Conservation (phyloP, 2,329 filamentous ascomycete species). For the Penicillium fuscoglaucum region DNA sequence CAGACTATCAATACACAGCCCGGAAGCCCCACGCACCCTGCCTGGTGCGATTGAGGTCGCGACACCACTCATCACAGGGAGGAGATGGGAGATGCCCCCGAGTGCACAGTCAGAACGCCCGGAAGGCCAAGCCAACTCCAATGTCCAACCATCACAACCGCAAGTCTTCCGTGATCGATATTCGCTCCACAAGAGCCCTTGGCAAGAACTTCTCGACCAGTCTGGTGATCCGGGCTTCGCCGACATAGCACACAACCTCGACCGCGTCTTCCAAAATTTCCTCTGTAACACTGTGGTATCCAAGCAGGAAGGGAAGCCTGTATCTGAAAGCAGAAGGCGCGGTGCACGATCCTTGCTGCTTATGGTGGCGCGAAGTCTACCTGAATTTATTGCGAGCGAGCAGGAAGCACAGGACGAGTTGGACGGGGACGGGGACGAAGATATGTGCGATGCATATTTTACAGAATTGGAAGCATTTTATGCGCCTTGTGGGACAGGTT, state of each 20-base stretch:
- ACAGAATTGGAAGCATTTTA: slow-evolving; percentile 45
- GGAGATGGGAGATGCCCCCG: slow-evolving; percentile 23
- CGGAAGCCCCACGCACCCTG: slow-evolving; percentile 36
- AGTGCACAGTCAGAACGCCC: slow-evolving; percentile 26
- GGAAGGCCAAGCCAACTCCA: slow-evolving; percentile 5
- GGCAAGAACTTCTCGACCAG: slow-evolving; percentile 37
- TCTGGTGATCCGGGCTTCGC: slow-evolving; percentile 36
- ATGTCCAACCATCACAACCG: slow-evolving; percentile 14
- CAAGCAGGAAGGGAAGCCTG: slow-evolving; percentile 3
- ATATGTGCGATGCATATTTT: slow-evolving; percentile 46
- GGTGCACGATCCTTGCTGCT: slow-evolving; percentile 41
- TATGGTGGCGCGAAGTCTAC: slow-evolving; percentile 38
- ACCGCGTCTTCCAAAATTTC: slow-evolving; percentile 40
- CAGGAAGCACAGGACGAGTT: slow-evolving; percentile 37
- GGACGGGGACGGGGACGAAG: slow-evolving; percentile 35
- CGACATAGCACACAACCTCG: slow-evolving; percentile 38
- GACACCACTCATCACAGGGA: slow-evolving; percentile 45
- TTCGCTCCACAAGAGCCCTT: slow-evolving; percentile 33
- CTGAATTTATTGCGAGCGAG: slow-evolving; percentile 42
- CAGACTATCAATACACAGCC: slow-evolving; percentile 38
- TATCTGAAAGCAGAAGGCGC: slow-evolving; percentile 5
- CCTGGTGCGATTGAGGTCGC: slow-evolving; percentile 46
- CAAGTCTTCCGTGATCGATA: slow-evolving; percentile 31
- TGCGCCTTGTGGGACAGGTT: slow-evolving; percentile 36
- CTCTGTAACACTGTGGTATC: slow-evolving; percentile 34